Evolutionary conservation across 306 rosid species (phyloP), one percentile per base, ranked within the genome.

Genomic region (Prosopis cineraria): DNA sequence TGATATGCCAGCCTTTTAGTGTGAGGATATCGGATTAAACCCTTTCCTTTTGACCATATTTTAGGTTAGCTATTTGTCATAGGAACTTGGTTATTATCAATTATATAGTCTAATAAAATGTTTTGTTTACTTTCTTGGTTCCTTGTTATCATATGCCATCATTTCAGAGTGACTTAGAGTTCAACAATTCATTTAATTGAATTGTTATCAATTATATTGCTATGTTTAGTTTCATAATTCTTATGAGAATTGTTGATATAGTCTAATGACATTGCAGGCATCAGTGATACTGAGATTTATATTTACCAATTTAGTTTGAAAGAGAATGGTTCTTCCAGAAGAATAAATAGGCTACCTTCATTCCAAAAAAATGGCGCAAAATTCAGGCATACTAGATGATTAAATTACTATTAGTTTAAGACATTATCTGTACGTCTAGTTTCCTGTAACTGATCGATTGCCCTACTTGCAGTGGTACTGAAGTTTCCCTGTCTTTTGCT

Each of bases 401-500:
- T 76, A 36, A 66, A 65, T 48, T 67, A 37, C n/a, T 64, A 52
- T 68, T 73, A 47, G 67, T 59, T 62, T 68, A 53, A 62, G 78
- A 53, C 33, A 4, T 31, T 55, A 53, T 60, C 40, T 76, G 78
- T 68, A 34, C 27, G 76, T 65, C 24, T 36, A 47, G 36, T 72
- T 76, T 76, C 52, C 36, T 17, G 11, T 76, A 68, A 55, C 66
- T 73, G 20, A n/a, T 65, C 47, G 50, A 36, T 83, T 10, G 14
- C 58, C 75, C 52, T 78, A 56, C 41, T 80, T 72, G 12, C 91
- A 94, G 98, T 82, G 98, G 98, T 44, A 92, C 92, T 40, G 97
- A 94, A 91, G 91, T 91, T 22, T 79, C 89, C 50, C 62, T 94
- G 24, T 87, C 84, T 41, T 80, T 84, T 73, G 52, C 27, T 7